Conservation (phyloP, 2,329 filamentous ascomycete species). For the Fusarium caatingaense region DNA sequence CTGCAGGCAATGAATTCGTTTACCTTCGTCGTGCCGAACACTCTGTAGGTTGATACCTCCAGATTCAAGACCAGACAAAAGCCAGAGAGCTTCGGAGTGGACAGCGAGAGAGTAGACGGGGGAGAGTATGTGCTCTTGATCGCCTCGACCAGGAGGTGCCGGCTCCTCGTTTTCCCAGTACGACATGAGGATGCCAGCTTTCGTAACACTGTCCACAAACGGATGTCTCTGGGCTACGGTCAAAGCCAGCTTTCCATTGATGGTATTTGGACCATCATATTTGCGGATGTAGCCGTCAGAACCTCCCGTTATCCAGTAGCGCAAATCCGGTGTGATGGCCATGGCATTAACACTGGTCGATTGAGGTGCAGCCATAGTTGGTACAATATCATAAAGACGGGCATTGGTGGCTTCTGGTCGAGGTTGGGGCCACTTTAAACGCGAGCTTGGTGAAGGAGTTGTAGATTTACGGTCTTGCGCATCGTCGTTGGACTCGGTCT, state of each 20-base stretch:
- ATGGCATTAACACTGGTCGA: conserved; percentile 95
- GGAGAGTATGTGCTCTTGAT: conserved; percentile 75
- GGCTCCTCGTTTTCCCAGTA: conserved; percentile 99
- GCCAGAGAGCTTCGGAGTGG: conserved; percentile 89
- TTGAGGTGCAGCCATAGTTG: conserved; percentile 95
- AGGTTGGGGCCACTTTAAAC: conserved; percentile 66
- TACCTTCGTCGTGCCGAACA: conserved; percentile 93
- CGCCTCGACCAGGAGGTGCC: conserved; percentile 54
- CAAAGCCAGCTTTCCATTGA: conserved; percentile 91
- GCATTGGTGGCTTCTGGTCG: conserved; percentile 84
- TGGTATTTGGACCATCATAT: conserved; percentile 94
- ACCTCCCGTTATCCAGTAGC: conserved; percentile 94
- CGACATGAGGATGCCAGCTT: conserved; percentile 91
- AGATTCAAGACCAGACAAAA: conserved; percentile 89
- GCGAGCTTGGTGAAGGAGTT: conserved; percentile 43
- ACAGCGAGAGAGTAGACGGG: conserved; percentile 95
- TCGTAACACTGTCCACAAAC: conserved; percentile 96
- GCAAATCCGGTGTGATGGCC: conserved; percentile 90
- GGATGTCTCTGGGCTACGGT: conserved; percentile 96
- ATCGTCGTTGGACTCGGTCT: conserved; percentile 41
- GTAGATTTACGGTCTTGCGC: conserved; percentile 44
- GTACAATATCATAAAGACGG: conserved; percentile 90
- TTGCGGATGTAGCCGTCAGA: conserved; percentile 96
- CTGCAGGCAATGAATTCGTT: conserved; percentile 82
- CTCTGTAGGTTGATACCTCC: conserved; percentile 94